These are phyloP conservation scores for Curvularia verruculosa DNA, from an alignment of 2,329 filamentous ascomycete species.

Conservation along the genomic window DNA sequence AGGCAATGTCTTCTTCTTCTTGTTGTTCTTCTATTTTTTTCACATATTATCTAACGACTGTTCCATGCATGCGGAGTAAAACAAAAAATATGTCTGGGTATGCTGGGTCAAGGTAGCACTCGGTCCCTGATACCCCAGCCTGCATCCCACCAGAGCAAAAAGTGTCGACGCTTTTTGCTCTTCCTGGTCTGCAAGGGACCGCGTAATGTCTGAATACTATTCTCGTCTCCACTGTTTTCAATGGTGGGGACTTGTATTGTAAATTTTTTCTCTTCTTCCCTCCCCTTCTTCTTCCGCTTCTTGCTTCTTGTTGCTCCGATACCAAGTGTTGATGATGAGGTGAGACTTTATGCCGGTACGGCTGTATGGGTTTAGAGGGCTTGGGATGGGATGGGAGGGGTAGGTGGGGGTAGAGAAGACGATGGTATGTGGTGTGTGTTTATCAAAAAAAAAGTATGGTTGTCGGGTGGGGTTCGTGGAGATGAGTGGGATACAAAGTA, in stretches of 20 bases:
- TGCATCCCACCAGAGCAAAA: slow-evolving; percentile 10
- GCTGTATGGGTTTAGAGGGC: slow-evolving; percentile 3
- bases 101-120: slow-evolving; percentile 16
- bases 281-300: too few species aligned
- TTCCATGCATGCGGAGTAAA: slow-evolving; percentile 17
- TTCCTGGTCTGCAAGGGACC: slow-evolving; percentile 38
- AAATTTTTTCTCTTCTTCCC: slow-evolving; percentile 31
- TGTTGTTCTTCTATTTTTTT: too few species aligned
- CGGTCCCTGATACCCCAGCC: slow-evolving; percentile 14
- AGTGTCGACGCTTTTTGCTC: slow-evolving; percentile 37
- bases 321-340: slow-evolving; percentile 27
- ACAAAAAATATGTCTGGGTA: slow-evolving; percentile 12
- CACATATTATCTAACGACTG: slow-evolving; percentile 19
- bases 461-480: slow-evolving; percentile 2
- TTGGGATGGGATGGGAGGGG: not conserved
- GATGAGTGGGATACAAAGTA: slow-evolving; percentile 1
- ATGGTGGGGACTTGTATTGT: slow-evolving; percentile 32
- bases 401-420: slow-evolving; percentile 7
- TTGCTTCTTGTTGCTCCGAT: too few species aligned
- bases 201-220: slow-evolving; percentile 47
- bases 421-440: slow-evolving; percentile 18
- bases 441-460: slow-evolving; percentile 28
- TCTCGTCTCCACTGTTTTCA: slow-evolving; percentile 13
- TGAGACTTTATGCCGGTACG: slow-evolving; percentile 7
- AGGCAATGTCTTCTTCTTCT: slow-evolving; percentile 19